Evolutionary conservation across 2,329 filamentous ascomycete species (phyloP).

Genomic region (Biscogniauxia mediterranea): DNA sequence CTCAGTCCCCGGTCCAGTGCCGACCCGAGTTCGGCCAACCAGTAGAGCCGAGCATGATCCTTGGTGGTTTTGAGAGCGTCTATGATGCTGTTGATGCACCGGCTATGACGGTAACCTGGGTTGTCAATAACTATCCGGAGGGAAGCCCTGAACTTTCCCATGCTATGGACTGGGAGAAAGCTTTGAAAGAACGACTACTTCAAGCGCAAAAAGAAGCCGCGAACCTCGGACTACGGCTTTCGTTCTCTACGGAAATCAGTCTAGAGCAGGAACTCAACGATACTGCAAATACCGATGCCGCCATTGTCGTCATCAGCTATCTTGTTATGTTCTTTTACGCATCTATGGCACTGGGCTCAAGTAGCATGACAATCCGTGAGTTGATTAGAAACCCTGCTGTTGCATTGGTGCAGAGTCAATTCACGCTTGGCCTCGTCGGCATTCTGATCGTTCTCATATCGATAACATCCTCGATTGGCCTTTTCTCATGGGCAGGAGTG

Average conservation of each 20-base stretch:
- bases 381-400: constrained; percentile 79
- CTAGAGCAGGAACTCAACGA: constrained; percentile 96
- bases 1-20: constrained; percentile 77
- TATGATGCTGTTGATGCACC: constrained; percentile 68
- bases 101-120: constrained; percentile 90
- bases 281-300: constrained; percentile 96
- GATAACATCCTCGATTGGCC: constrained; percentile 87
- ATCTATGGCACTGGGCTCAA: constrained; percentile 87
- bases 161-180: constrained; percentile 87
- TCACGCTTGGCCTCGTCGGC: constrained; percentile 88
- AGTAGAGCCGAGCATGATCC: constrained; percentile 77
- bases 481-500: constrained; percentile 88
- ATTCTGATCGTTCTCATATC: constrained; percentile 98
- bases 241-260: constrained; percentile 94
- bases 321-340: constrained; percentile 99
- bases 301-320: constrained; percentile 95
- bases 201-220: constrained; percentile 78
- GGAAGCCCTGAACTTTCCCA: constrained; percentile 66
- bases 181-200: constrained; percentile 70
- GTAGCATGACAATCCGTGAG: constrained; percentile 73
- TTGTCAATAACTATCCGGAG: constrained; percentile 81
- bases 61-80: constrained; percentile 73
- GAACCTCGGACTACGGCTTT: constrained; percentile 77
- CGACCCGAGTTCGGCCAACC: constrained; percentile 88
- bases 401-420: constrained; percentile 91